phyloP scores from a whole-genome alignment of 495 filamentous ascomycete species.

The Astrothelium subdiscretum region DNA sequence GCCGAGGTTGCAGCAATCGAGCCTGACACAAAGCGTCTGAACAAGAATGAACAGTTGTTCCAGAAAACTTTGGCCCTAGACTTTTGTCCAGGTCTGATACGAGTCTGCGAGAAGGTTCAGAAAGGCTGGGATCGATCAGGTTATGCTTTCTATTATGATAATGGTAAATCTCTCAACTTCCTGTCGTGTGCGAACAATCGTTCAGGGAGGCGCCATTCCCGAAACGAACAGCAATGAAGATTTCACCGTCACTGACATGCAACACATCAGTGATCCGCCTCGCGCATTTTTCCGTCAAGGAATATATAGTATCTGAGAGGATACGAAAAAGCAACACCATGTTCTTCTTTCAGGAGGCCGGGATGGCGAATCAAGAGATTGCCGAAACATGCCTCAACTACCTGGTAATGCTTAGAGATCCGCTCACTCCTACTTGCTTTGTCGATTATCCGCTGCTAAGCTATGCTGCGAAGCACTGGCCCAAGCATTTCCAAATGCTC shows the following conservation, averaged over 20 bases:
- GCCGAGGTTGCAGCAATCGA: neutral
- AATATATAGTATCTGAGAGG: neutral
- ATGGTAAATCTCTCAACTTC: neutral
- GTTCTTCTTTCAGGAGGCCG: neutral
- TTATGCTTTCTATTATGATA: neutral
- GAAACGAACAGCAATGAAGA: too few species aligned
- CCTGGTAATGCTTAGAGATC: neutral
- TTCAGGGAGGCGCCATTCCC: too few species aligned
- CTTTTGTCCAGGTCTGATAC: neutral
- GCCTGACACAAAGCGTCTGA: neutral
- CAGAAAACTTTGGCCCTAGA: neutral
- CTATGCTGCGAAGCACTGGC: neutral
- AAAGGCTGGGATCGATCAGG: neutral
- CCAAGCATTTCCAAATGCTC: neutral
- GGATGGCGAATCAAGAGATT: neutral
- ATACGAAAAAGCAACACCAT: neutral
- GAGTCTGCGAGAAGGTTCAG: neutral
- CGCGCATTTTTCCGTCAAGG: constrained; percentile 3
- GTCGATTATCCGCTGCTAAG: neutral
- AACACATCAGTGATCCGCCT: neutral
- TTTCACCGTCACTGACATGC: neutral
- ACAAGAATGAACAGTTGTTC: neutral
- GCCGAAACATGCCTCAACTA: neutral
- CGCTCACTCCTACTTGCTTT: neutral
- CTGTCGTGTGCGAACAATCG: neutral